phyloP scores from a whole-genome alignment of 2,329 filamentous ascomycete genomes.

The Aspergillus pseudoglaucus region DNA sequence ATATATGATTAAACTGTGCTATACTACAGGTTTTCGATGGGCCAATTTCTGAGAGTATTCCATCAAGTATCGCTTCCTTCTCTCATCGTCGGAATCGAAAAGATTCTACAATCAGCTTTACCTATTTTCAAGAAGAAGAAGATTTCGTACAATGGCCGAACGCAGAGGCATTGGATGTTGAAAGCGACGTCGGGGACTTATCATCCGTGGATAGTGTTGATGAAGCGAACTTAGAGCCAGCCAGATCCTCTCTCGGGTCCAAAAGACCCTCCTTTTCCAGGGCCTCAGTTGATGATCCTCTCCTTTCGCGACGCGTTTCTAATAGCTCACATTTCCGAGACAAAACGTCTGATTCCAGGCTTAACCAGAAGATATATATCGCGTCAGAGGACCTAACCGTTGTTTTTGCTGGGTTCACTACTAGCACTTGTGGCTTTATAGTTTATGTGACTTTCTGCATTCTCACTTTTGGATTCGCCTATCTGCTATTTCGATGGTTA shows the following conservation, averaged over 20 bases:
- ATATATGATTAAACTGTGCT: constrained; percentile 4
- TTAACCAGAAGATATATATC: constrained; percentile 89
- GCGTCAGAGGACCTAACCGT: constrained; percentile 89
- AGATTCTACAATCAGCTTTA: constrained; percentile 81
- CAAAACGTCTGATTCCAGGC: constrained; percentile 54
- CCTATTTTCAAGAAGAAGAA: constrained; percentile 72
- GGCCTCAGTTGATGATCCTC: constrained; percentile 48
- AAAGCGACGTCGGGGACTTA: constrained; percentile 39
- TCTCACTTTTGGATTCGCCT: constrained; percentile 68
- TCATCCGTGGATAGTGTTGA: constrained; percentile 34
- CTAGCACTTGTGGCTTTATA: constrained; percentile 61
- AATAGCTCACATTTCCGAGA: constrained; percentile 61
- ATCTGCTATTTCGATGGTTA: constrained; percentile 81
- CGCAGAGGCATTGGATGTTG: constrained; percentile 42
- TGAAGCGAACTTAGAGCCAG: constrained; percentile 32
- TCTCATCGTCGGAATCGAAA: constrained; percentile 73
- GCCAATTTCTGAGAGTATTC: constrained; percentile 91
- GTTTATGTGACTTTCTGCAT: constrained; percentile 66
- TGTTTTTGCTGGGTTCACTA: constrained; percentile 84
- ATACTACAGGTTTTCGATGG: constrained; percentile 67
- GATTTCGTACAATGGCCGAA: constrained; percentile 49
- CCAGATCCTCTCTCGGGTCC: constrained; percentile 23
- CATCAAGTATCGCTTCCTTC: constrained; percentile 87
- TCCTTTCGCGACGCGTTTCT: constrained; percentile 67
- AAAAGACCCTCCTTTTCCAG: constrained; percentile 32